These are phyloP conservation scores for Mycosphaerelloides madeirae DNA, from an alignment of 2,329 filamentous ascomycete genomes.

Conservation along the genomic window DNA sequence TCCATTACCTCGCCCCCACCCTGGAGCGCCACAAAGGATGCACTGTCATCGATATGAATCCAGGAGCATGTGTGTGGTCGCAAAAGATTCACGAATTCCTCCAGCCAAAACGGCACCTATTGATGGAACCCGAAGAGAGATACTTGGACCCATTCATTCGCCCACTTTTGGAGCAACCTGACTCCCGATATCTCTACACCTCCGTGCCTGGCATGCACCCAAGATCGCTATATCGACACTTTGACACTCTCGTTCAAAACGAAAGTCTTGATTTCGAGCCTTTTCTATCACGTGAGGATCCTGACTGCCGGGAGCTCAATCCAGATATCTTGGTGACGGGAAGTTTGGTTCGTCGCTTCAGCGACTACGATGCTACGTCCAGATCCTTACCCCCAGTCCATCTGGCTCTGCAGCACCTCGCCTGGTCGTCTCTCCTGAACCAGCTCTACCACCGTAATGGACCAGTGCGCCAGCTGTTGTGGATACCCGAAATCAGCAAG, in stretches of 20 bases:
- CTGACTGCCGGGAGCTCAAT: conserved; percentile 54
- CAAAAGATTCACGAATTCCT: conserved; percentile 68
- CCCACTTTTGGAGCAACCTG: conserved; percentile 36
- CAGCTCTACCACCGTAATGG: conserved; percentile 65
- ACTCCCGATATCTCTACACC: conserved; percentile 48
- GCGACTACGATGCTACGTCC: not conserved
- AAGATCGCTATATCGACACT: conserved; percentile 28
- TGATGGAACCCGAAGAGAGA: conserved; percentile 67
- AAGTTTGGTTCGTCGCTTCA: conserved; percentile 25
- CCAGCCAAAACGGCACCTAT: conserved; percentile 72
- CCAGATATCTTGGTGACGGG: conserved; percentile 62
- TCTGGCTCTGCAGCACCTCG: conserved; percentile 60
- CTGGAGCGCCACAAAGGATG: conserved; percentile 69
- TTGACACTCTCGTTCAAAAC: conserved; percentile 50
- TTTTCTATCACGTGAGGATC: conserved; percentile 17
- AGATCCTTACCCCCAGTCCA: not conserved
- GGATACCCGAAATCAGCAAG: conserved; percentile 61
- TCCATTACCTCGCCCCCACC: conserved; percentile 64
- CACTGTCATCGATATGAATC: conserved; percentile 83
- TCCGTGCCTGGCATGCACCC: conserved; percentile 23
- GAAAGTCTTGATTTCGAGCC: conserved; percentile 35
- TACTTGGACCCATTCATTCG: conserved; percentile 59
- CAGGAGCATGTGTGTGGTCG: conserved; percentile 75
- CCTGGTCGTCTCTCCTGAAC: conserved; percentile 45
- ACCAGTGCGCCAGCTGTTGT: conserved; percentile 71